These are phyloP conservation scores for Fimicolochytrium jonesii DNA, from an alignment of 192 early-diverging fungal genomes.

Conservation along the genomic window DNA sequence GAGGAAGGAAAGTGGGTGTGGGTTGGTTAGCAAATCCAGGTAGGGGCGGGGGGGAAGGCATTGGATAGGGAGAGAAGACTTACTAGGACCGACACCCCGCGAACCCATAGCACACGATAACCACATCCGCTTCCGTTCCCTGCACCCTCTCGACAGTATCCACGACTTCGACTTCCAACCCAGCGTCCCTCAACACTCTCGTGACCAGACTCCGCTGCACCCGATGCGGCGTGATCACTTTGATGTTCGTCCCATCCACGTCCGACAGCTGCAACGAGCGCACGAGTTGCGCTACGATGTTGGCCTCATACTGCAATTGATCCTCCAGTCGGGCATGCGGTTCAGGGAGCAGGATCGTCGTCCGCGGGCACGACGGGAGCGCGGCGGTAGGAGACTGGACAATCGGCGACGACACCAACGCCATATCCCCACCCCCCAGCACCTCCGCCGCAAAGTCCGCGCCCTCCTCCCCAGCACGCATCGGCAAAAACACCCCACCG, in stretches of 20 bases:
- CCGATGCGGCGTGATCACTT: constrained; percentile 35
- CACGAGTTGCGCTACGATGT: constrained; percentile 1
- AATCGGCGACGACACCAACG: too few relatives aligned
- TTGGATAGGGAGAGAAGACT: background rate
- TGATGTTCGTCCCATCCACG: background rate
- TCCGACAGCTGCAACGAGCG: background rate
- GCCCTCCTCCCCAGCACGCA: background rate
- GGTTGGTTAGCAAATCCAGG: background rate
- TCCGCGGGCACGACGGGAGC: background rate
- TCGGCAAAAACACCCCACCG: background rate
- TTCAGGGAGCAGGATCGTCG: background rate
- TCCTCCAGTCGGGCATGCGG: background rate
- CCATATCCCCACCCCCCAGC: too few relatives aligned
- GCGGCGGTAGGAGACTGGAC: too few relatives aligned
- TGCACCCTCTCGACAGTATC: constrained; percentile 42
- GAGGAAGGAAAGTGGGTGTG: background rate
- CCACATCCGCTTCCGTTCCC: constrained; percentile 47
- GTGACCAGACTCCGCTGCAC: constrained; percentile 16
- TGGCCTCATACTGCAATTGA: constrained; percentile 21
- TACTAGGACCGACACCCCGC: constrained; percentile 3
- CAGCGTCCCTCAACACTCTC: background rate
- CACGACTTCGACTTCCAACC: constrained; percentile 17
- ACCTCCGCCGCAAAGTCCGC: too few relatives aligned
- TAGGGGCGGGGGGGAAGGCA: background rate
- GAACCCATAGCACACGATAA: constrained; percentile 57